Evolutionary conservation across 257 asterid genomes (phyloP).

Genomic region (Primulina eburnea): DNA sequence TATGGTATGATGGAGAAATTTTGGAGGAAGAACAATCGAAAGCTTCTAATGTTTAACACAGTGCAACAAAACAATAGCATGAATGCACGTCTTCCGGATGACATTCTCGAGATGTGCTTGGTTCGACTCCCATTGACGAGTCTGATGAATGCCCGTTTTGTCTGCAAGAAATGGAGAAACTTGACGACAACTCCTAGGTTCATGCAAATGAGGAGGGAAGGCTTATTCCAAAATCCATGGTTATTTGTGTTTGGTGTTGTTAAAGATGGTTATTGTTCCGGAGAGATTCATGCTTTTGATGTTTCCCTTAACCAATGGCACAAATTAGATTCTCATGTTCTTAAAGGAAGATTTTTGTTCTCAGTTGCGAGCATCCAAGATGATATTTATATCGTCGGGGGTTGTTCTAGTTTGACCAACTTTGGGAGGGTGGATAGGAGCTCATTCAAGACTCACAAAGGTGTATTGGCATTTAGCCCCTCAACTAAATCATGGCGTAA

Average conservation of each 20-base stretch:
- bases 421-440: conserved; percentile 79
- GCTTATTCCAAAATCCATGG: conserved; percentile 71
- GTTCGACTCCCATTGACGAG: conserved; percentile 73
- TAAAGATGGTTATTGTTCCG: conserved; percentile 76
- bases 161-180: conserved; percentile 90
- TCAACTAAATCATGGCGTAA: conserved; percentile 72
- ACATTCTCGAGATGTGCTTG: conserved; percentile 85
- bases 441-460: conserved; percentile 86
- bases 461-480: conserved; percentile 70
- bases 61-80: conserved; percentile 40
- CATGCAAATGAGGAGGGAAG: conserved; percentile 73
- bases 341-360: conserved; percentile 74
- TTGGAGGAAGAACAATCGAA: conserved; percentile 55
- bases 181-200: conserved; percentile 63
- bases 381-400: conserved; percentile 74
- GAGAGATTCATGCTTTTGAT: conserved; percentile 81
- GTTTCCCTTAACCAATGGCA: conserved; percentile 76
- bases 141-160: conserved; percentile 84
- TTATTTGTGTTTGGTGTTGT: conserved; percentile 81
- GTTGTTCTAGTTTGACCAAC: conserved; percentile 91
- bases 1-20: conserved; percentile 64
- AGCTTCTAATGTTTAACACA: conserved; percentile 38
- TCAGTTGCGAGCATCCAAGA: conserved; percentile 68
- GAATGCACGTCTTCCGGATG: conserved; percentile 76
- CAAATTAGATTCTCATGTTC: conserved; percentile 59